Percentiles rank a stretch among this genome's conserved stretches.
Evolutionary conservation across 2,329 filamentous ascomycete species (phyloP).

Genomic region (Sphaerulina musiva): DNA sequence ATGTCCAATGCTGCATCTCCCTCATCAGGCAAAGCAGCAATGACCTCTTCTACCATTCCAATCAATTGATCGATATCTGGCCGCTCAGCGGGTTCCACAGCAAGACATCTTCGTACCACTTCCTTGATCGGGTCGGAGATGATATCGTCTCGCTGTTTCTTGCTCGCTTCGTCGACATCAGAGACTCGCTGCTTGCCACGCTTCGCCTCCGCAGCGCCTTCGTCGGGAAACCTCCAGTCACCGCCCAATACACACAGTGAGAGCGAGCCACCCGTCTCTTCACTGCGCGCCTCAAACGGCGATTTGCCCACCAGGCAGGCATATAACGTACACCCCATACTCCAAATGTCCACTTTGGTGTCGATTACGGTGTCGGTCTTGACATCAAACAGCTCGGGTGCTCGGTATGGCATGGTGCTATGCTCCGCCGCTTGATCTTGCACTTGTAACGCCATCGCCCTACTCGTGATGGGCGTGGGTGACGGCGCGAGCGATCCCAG

Average conservation of each 20-base stretch:
- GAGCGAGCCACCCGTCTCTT: slow-evolving; percentile 90
- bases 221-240: slow-evolving; percentile 94
- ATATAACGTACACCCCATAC: slow-evolving; percentile 92
- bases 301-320: slow-evolving; percentile 94
- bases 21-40: slow-evolving; percentile 58
- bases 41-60: slow-evolving; percentile 64
- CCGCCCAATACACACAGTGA: slow-evolving; percentile 88
- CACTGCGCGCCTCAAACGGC: slow-evolving; percentile 89
- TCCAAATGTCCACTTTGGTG: slow-evolving; percentile 98
- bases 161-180: slow-evolving; percentile 23
- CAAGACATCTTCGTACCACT: slow-evolving; percentile 78
- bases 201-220: slow-evolving; percentile 56
- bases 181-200: slow-evolving; percentile 49
- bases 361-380: slow-evolving; percentile 88
- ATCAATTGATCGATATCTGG: slow-evolving; percentile 85
- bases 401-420: slow-evolving; percentile 96
- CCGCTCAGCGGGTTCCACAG: slow-evolving; percentile 77
- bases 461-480: slow-evolving; percentile 81
- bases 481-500: slow-evolving; percentile 84
- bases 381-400: slow-evolving; percentile 95
- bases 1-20: slow-evolving; percentile 33
- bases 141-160: slow-evolving; percentile 41
- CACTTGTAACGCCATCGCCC: slow-evolving; percentile 81
- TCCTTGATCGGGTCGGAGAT: slow-evolving; percentile 82
- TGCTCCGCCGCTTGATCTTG: slow-evolving; percentile 95